These are phyloP conservation scores for Penicillium simplicissimum DNA, from an alignment of 495 filamentous ascomycete species.

Conservation along the genomic window DNA sequence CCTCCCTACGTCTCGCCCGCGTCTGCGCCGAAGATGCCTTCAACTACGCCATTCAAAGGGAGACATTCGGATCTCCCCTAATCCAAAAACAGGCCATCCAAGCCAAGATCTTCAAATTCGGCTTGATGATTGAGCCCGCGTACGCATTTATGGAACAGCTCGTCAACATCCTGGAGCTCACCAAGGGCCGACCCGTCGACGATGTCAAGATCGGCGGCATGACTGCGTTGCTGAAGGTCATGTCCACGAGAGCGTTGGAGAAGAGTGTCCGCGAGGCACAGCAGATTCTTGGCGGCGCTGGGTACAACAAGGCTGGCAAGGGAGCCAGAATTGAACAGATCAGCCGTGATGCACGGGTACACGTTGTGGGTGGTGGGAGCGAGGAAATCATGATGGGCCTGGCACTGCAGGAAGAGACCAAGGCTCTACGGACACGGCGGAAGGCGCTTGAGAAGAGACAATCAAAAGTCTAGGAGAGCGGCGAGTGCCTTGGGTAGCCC, in stretches of 20 bases:
- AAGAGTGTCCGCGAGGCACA: constrained; percentile 59
- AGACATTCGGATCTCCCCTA: constrained; percentile 51
- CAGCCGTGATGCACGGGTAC: constrained; percentile 55
- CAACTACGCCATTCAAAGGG: constrained; percentile 48
- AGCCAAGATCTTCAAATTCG: constrained; percentile 51
- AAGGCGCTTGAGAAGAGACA: constrained; percentile 35
- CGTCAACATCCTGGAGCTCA: constrained; percentile 46
- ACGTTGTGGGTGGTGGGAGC: constrained; percentile 59
- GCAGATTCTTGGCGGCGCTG: constrained; percentile 60
- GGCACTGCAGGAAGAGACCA: constrained; percentile 48
- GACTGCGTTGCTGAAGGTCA: constrained; percentile 53
- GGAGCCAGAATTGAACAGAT: constrained; percentile 58
- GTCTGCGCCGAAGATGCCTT: constrained; percentile 52
- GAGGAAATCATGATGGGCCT: constrained; percentile 59
- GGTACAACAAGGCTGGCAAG: constrained; percentile 54
- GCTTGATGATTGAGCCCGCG: constrained; percentile 50
- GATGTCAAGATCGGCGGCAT: constrained; percentile 50
- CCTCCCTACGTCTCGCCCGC: constrained; percentile 45
- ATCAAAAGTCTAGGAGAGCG: constrained; percentile 30
- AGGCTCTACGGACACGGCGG: constrained; percentile 36
- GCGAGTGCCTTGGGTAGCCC: neutral
- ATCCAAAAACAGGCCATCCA: constrained; percentile 49
- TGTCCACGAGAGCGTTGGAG: constrained; percentile 55
- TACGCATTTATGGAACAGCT: constrained; percentile 53
- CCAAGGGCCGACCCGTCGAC: constrained; percentile 34